Evolutionary conservation across 441 rosid genomes (phyloP).

Genomic region (Euphorbia celastroides): DNA sequence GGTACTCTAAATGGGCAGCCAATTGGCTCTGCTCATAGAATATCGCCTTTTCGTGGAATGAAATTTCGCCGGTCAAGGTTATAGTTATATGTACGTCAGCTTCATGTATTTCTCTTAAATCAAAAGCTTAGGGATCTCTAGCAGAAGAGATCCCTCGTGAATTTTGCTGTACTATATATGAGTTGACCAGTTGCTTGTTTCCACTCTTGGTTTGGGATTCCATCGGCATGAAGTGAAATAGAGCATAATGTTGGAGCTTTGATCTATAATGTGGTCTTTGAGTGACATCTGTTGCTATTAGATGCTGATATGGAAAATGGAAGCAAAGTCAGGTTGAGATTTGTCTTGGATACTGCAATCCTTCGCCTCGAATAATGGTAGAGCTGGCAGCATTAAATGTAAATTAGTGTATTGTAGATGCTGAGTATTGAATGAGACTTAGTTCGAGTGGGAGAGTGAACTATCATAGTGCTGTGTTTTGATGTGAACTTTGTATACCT

Average conservation of each 20-base stretch:
- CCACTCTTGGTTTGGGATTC: background rate
- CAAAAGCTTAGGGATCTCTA: no score
- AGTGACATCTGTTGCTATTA: background rate
- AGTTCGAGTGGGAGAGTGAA: background rate
- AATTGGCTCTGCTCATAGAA: constrained; percentile 50
- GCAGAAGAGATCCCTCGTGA: no score
- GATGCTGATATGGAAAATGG: background rate
- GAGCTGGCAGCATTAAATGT: constrained; percentile 1
- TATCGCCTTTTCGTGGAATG: no score
- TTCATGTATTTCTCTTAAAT: no score
- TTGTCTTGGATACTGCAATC: background rate
- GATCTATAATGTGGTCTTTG: background rate
- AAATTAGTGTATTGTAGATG: constrained; percentile 7
- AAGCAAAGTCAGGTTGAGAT: no score
- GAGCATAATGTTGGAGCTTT: background rate
- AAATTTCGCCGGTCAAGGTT: constrained; percentile 66
- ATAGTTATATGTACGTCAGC: constrained; percentile 19
- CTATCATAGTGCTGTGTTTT: background rate
- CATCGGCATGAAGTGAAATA: constrained; percentile 11
- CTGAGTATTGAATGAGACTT: background rate
- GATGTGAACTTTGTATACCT: background rate
- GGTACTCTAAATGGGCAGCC: constrained; percentile 71
- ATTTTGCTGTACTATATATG: no score
- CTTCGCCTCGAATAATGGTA: no score
- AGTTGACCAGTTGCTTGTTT: background rate